Base-by-base conservation (phyloP, 257 asterid genomes). In the Jacaranda copaia region DNA sequence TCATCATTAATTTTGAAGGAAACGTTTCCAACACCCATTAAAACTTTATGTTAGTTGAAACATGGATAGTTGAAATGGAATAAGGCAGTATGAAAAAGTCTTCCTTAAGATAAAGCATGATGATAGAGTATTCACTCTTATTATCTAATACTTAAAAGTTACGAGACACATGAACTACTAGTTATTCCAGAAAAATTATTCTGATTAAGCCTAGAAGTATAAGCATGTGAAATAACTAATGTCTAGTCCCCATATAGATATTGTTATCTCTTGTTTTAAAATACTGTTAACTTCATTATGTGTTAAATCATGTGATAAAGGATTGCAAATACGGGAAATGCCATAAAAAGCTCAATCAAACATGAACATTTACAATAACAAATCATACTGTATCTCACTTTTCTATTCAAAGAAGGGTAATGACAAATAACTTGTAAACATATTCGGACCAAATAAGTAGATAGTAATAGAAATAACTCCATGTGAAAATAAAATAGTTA, bases 401-500 rank as follows among this genome's bases (percentile, higher is more conserved):
- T 39, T n/a, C 8, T 63, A 11, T 39, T 25, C 4, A 36, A 77
- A 52, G 55, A 56, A 19, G 35, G 52, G 63, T 36, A 38, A 7
- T 16, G 55, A 6, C 42, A 48, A 45, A 46, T 51, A 39, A 42
- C 32, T 35, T 16, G 39, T 13, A 63, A 38, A 64, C 43, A 63
- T n/a, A 36, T 42, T 25, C 79, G 35, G 58, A n/a, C 14, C 46
- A 72, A 45, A 18, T 20, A 25, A 55, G 25, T 62, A 39, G 32
- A 19, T 68, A 48, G 52, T 38, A 59, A 18, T 8, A 11, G 36
- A 78, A 43, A 8, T 19, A 67, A 57, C 68, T 76, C 25, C 53
- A 40, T 56, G 73, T 57, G 64, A 51, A 75, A 61, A 8, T 38
- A 55, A 76, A 36, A 15, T 72, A 18, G 73, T 39, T 65, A 18